These are phyloP conservation scores for Eruca vesicaria DNA, from an alignment of 441 rosid species.

Conservation along the genomic window DNA sequence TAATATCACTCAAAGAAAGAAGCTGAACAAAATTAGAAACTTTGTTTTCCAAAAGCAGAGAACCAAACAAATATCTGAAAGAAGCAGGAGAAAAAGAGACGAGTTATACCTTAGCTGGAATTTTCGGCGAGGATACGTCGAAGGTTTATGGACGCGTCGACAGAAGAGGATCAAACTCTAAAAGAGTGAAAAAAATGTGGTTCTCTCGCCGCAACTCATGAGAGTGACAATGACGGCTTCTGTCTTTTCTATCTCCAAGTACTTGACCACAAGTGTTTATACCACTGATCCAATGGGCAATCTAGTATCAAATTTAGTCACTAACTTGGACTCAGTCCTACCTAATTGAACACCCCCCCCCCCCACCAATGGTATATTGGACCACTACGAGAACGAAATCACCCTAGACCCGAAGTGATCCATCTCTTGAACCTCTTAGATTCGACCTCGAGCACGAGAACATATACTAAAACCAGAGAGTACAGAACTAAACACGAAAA, in stretches of 20 bases:
- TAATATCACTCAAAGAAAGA: too few species aligned
- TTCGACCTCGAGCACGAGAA: neutral
- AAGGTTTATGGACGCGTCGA: too few species aligned
- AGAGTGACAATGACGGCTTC: too few species aligned
- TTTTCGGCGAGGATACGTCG: too few species aligned
- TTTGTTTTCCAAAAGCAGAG: too few species aligned
- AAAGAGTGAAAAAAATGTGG: too few species aligned
- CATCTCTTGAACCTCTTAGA: neutral
- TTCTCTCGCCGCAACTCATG: too few species aligned
- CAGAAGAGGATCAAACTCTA: too few species aligned
- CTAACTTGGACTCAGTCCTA: neutral
- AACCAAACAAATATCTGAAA: too few species aligned
- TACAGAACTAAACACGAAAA: neutral
- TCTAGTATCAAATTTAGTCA: neutral
- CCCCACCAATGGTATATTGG: neutral
- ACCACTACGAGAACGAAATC: neutral
- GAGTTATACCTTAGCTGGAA: too few species aligned
- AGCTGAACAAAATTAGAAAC: too few species aligned
- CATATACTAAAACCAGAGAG: neutral
- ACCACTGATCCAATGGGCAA: neutral
- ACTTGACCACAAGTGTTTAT: neutral
- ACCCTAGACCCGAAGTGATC: neutral
- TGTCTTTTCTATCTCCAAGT: neutral
- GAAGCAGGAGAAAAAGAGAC: too few species aligned
- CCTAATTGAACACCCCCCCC: neutral